Base-by-base conservation (phyloP, 345 rosid genomes). In the Pseudoturritis turrita region DNA sequence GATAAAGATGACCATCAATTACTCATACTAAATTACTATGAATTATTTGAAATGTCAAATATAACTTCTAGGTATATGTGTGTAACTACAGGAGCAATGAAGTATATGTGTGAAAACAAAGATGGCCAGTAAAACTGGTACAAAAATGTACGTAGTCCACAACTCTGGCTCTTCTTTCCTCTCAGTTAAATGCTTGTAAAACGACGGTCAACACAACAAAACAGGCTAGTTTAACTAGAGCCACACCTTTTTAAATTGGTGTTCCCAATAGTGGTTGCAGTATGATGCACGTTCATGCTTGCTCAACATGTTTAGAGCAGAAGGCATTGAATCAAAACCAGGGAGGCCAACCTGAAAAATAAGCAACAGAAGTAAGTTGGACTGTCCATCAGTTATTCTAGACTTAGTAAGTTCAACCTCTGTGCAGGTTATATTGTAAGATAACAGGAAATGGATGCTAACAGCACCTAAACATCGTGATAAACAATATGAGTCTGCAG, bases 281-380 rank as follows among this genome's bases (percentile, higher is more conserved):
- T 95, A 95, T 15, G 99, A 91, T 14, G 98, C 99, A 58, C 98
- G 98, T 67, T 91, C 96, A 80, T 89, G 98, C 79, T 89, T 95
- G 87, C 94, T 95, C 78, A 95, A 83, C 87, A 89, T 79, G 70
- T 89, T 82, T 77, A 95, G 74, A 43, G 97, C 88, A 81, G 89
- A 88, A 76, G 98, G 91, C 96, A 95, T 88, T 71, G 97, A 89
- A 83, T 95, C 99, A 86, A 95, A 95, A 72, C 98, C 99, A 77
- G 99, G 99, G 82, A 95, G 96, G 54, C 99, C 99, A 83, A 95
- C 89, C 99, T 95, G 88, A 68, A 76, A 79, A 81, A 43, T 79
- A 40, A 64, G 71, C 46, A 59, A 74, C 41, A 71, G 37, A 65
- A 65, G 69, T 70, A 74, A 72, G 36, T 50, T 44, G 46, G 62